These are phyloP conservation scores for Metarhizium rileyi DNA, from an alignment of 2,329 filamentous ascomycete species.

Conservation along the genomic window DNA sequence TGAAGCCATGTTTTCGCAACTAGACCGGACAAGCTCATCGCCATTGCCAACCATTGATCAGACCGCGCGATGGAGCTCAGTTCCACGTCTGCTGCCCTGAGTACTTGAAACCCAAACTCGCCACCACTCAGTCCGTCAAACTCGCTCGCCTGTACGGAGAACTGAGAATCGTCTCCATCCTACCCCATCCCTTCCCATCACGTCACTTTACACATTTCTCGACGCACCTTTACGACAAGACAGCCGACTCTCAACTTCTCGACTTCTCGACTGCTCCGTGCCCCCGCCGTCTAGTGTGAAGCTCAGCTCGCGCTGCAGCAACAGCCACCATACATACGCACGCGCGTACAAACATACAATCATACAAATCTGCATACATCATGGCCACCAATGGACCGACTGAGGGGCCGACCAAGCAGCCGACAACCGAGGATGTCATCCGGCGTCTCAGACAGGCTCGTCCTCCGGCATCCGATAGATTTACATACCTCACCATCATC, in stretches of 20 bases:
- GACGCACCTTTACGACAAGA: too few species aligned
- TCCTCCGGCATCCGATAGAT: conserved; percentile 50
- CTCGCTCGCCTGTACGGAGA: too few species aligned
- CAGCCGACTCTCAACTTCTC: neutral
- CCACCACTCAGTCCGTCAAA: too few species aligned
- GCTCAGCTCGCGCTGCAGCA: neutral
- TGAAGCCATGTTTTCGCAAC: too few species aligned
- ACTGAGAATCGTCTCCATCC: too few species aligned
- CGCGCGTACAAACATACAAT: too few species aligned
- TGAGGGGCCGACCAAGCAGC: too few species aligned
- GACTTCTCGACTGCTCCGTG: neutral
- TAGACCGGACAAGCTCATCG: neutral
- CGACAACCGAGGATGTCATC: conserved; percentile 29
- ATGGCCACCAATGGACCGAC: conserved; percentile 12
- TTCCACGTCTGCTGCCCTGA: too few species aligned
- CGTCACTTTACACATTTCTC: too few species aligned
- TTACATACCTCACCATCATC: conserved; percentile 71
- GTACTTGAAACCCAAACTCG: too few species aligned
- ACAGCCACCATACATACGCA: neutral
- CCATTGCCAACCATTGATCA: neutral
- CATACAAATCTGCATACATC: too few species aligned
- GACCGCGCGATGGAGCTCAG: neutral
- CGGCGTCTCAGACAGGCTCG: conserved; percentile 37
- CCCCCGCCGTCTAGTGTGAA: neutral
- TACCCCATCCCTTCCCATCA: too few species aligned